These are phyloP conservation scores for Aspergillus indologenus DNA, from an alignment of 495 filamentous ascomycete species.

Conservation along the genomic window DNA sequence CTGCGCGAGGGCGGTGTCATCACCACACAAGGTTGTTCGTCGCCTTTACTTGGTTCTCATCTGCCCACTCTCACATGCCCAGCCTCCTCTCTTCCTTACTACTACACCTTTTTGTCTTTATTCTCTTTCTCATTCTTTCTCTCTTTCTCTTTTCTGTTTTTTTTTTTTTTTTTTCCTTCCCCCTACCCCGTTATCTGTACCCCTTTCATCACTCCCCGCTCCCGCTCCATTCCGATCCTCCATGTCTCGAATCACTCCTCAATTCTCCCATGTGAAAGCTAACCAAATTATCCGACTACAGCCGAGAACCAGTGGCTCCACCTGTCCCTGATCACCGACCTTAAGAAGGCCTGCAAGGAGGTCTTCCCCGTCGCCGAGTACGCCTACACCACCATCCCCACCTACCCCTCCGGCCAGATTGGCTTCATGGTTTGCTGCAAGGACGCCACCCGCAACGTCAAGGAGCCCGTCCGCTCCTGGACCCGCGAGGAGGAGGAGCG, in stretches of 20 bases:
- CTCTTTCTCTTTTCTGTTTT: background rate
- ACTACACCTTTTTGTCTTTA: constrained; percentile 6
- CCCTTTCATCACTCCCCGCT: no score
- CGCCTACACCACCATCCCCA: constrained; percentile 99
- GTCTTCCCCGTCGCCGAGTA: constrained; percentile 98
- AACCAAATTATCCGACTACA: constrained; percentile 40
- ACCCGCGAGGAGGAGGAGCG: constrained; percentile 83
- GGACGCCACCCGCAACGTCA: constrained; percentile 78
- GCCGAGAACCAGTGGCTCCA: constrained; percentile 99
- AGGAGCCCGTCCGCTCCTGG: constrained; percentile 75
- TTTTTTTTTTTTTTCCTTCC: constrained; percentile 11
- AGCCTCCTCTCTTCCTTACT: constrained; percentile 3
- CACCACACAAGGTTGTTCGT: constrained; percentile 99
- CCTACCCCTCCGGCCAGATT: constrained; percentile 98
- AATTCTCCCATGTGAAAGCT: constrained; percentile 22
- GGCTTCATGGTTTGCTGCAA: constrained; percentile 99
- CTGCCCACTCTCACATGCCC: constrained; percentile 6
- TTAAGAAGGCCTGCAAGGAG: constrained; percentile 94
- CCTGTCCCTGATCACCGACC: constrained; percentile 79
- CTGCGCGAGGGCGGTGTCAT: constrained; percentile 95
- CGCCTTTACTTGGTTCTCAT: constrained; percentile 54
- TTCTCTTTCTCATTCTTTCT: background rate
- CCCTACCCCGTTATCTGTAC: constrained; percentile 5
- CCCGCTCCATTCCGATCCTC: constrained; percentile 5
- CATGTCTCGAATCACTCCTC: background rate